Evolutionary conservation across 2,329 filamentous ascomycete species (phyloP), one percentile per base, ranked within the genome.

Genomic region (Colletotrichum viniferum): DNA sequence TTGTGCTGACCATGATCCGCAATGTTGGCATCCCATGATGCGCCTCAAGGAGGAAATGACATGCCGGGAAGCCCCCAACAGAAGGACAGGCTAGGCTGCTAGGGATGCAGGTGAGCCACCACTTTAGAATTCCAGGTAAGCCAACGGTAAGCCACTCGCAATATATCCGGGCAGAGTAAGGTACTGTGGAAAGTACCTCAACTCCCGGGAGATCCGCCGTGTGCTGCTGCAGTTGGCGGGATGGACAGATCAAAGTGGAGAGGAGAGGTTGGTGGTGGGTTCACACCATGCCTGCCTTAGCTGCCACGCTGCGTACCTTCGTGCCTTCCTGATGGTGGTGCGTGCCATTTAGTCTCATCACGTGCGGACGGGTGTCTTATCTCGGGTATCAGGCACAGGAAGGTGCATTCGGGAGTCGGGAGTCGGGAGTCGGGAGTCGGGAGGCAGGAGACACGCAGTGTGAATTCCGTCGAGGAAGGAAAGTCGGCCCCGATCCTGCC

Each of bases 191-290:
- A 68, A 69, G 48, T 48, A 28, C 61, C 52, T n/a, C 52, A 62
- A 72, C 68, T 72, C 62, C 72, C 72, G 72, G 72, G 36, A 71
- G 72, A 74, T 74, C 72, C 62, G 72, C 68, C 38, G 38, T 48
- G 34, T 36, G 34, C 18, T 48, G 38, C 38, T 48, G 38, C 38
- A 48, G 18, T 48, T 48, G 38, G 38, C 38, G 38, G 38, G 38
- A 48, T 48, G 38, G 38, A 48, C 38, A 48, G 38, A 12, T 18
- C 38, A 48, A 48, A 48, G 38, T 48, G 38, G 38, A 48, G 38
- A 48, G 18, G 38, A 48, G 38, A 6, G 38, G 38, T 48, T n/a
- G 38, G 38, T n/a, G 38, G 38, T 48, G 38, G 38, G 9, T 48
- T 43, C 38, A 12, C 9, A 32, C 18, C 32, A 12, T 61, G 56